phyloP scores from a whole-genome alignment of 768 basidiomycete species.

The Panaeolus cyanescens region DNA sequence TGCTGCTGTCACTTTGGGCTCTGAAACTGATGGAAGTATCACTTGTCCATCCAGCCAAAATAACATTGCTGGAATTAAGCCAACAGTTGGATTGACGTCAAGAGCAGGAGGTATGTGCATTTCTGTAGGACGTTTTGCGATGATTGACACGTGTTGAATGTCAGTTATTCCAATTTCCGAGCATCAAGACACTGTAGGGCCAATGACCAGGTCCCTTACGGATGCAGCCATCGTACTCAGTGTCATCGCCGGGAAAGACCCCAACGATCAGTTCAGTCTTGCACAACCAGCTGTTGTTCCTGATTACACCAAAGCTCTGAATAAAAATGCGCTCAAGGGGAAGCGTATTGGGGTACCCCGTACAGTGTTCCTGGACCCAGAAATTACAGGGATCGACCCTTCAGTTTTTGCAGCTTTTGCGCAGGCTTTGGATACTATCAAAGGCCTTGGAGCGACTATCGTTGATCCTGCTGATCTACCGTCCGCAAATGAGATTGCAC shows the following conservation, averaged over 20 bases:
- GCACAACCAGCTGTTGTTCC: slow-evolving; percentile 54
- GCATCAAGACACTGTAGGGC: slow-evolving; percentile 62
- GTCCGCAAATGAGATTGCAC: slow-evolving; percentile 49
- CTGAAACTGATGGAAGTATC: slow-evolving; percentile 58
- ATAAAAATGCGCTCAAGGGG: slow-evolving; percentile 46
- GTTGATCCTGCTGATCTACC: slow-evolving; percentile 67
- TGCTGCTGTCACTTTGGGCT: slow-evolving; percentile 46
- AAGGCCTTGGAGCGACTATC: slow-evolving; percentile 47
- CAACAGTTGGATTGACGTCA: slow-evolving; percentile 61
- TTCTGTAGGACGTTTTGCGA: background rate
- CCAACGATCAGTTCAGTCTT: slow-evolving; percentile 55
- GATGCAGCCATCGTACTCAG: slow-evolving; percentile 59
- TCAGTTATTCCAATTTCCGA: slow-evolving; percentile 57
- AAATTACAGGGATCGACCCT: slow-evolving; percentile 32
- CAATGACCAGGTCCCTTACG: slow-evolving; percentile 51
- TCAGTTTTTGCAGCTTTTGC: slow-evolving; percentile 41
- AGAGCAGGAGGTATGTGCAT: slow-evolving; percentile 50
- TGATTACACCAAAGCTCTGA: slow-evolving; percentile 55
- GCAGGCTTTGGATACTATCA: slow-evolving; percentile 36
- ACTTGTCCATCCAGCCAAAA: slow-evolving; percentile 53
- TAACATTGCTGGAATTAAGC: slow-evolving; percentile 61
- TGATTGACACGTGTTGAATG: background rate
- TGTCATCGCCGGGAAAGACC: slow-evolving; percentile 56
- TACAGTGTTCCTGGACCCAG: slow-evolving; percentile 34
- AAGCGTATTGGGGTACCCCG: slow-evolving; percentile 59